These are phyloP conservation scores for Wickerhamomyces chambardii DNA, from an alignment of 805 yeast species.

Conservation along the genomic window DNA sequence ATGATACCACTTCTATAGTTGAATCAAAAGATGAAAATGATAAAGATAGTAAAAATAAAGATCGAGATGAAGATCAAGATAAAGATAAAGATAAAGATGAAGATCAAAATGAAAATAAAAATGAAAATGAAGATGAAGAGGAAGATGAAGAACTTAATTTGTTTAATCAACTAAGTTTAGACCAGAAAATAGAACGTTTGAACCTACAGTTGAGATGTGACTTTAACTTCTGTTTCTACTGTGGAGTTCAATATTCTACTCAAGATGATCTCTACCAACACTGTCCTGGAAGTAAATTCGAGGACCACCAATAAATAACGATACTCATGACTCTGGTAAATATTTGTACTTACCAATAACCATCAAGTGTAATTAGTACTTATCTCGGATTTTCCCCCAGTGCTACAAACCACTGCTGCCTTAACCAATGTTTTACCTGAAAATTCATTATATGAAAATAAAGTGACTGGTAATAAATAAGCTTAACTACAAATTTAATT, in stretches of 20 bases:
- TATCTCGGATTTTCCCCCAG: too few species aligned
- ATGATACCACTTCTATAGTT: constrained; percentile 1
- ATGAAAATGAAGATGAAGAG: constrained; percentile 2
- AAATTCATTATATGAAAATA: too few species aligned
- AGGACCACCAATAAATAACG: constrained; percentile 21
- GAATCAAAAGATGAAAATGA: constrained; percentile 3
- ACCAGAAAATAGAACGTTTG: constrained; percentile 23
- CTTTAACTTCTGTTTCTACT: constrained; percentile 38
- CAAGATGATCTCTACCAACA: constrained; percentile 26
- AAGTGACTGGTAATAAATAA: too few species aligned
- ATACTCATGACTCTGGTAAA: constrained; percentile 12
- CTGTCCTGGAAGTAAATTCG: constrained; percentile 42
- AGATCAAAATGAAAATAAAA: constrained; percentile 4
- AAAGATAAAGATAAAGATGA: constrained; percentile 3
- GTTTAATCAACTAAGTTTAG: constrained; percentile 16
- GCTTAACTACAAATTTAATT: too few species aligned
- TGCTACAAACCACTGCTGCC: too few species aligned
- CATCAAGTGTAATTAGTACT: too few species aligned
- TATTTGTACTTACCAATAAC: not conserved
- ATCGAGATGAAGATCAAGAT: not conserved
- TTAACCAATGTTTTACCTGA: too few species aligned
- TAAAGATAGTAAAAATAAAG: not conserved
- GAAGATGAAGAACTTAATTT: constrained; percentile 22
- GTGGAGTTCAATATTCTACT: constrained; percentile 32
- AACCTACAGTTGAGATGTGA: constrained; percentile 28